These are phyloP conservation scores for Daldinia sp. DNA, from an alignment of 2,329 filamentous ascomycete species.

Conservation along the genomic window DNA sequence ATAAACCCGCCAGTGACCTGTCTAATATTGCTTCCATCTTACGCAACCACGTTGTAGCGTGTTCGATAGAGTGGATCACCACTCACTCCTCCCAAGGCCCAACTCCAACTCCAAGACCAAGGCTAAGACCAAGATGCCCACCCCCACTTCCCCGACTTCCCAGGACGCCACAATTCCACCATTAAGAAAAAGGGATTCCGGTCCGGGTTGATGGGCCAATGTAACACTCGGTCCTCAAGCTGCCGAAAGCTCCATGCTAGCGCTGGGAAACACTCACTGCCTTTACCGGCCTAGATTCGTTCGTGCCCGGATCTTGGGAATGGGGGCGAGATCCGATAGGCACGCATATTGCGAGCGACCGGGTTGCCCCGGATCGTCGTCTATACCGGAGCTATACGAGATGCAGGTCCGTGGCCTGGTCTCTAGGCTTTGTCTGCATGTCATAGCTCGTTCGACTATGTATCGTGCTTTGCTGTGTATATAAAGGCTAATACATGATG, in stretches of 20 bases:
- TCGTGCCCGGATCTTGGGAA: conserved; percentile 29
- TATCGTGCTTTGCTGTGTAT: not conserved
- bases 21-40: not conserved
- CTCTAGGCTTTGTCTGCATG: conserved; percentile 9
- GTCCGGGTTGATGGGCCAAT: conserved; percentile 17
- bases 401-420: conserved; percentile 15
- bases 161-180: conserved; percentile 39
- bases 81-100: not conserved
- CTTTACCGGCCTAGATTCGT: not conserved
- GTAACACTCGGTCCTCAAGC: conserved; percentile 38
- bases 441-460: not conserved
- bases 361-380: conserved; percentile 8
- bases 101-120: not conserved
- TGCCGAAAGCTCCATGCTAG: conserved; percentile 26
- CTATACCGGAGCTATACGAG: conserved; percentile 6
- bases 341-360: conserved; percentile 32
- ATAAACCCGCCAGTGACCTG: conserved; percentile 6
- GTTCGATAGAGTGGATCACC: not conserved
- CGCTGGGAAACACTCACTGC: conserved; percentile 10
- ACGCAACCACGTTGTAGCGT: not conserved
- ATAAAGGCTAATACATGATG: not conserved
- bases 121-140: conserved; percentile 6
- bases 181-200: conserved; percentile 36
- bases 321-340: conserved; percentile 34
- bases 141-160: conserved; percentile 26